A percentile compares a stretch with the other conserved stretches of the same genome.
Conservation (phyloP, 768 basidiomycete genomes). For the Serendipita indica region DNA sequence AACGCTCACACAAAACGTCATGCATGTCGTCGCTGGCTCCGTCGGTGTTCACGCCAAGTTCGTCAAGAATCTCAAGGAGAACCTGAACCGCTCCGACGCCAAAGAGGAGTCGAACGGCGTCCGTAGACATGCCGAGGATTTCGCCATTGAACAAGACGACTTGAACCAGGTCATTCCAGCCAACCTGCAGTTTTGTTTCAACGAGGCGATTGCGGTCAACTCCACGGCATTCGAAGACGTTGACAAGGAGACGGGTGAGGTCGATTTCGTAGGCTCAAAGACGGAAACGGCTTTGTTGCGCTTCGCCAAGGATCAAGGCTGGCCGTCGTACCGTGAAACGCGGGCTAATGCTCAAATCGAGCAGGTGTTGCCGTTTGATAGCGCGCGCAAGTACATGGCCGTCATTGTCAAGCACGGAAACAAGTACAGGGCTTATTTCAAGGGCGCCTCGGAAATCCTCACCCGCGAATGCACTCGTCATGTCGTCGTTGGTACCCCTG, state of each 20-base stretch:
- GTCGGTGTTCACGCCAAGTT: constrained; percentile 92
- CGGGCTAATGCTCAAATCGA: constrained; percentile 40
- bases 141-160: constrained; percentile 67
- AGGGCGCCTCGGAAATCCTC: constrained; percentile 90
- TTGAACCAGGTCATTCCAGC: constrained; percentile 51
- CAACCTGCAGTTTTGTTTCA: constrained; percentile 50
- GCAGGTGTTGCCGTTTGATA: constrained; percentile 89
- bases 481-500: constrained; percentile 44
- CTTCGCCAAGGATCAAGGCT: constrained; percentile 68
- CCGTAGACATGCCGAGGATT: constrained; percentile 49
- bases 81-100: constrained; percentile 56
- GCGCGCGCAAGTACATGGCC: constrained; percentile 89
- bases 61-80: constrained; percentile 60
- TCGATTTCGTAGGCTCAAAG: constrained; percentile 76
- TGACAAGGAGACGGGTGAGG: constrained; percentile 42
- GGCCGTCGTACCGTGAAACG: constrained; percentile 53
- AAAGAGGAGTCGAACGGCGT: constrained; percentile 29
- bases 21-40: constrained; percentile 94
- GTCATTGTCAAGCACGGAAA: constrained; percentile 56
- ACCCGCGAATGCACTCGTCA: constrained; percentile 59
- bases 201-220: constrained; percentile 78
- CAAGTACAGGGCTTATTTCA: constrained; percentile 58
- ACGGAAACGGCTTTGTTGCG: constrained; percentile 85
- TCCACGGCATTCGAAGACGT: constrained; percentile 87
- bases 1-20: constrained; percentile 86